Evolutionary conservation across 1,284 basidiomycete species (phyloP).

Genomic region (Chalciporus sp.): DNA sequence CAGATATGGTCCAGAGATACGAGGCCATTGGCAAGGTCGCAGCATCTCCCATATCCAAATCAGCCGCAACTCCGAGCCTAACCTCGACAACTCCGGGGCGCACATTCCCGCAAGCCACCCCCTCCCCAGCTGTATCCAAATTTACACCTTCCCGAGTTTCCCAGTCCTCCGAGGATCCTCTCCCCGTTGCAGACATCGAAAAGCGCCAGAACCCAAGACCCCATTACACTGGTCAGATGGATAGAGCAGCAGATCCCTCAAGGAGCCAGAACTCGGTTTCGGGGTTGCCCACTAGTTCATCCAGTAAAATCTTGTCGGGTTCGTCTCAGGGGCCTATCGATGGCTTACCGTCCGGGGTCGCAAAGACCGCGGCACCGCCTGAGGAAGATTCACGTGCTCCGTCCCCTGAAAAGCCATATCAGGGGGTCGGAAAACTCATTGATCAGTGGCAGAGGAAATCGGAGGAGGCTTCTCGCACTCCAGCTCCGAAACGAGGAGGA

Average conservation of each 20-base stretch:
- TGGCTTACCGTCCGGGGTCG: slow-evolving; percentile 22
- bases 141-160: slow-evolving; percentile 25
- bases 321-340: slow-evolving; percentile 23
- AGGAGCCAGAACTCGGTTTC: slow-evolving; percentile 18
- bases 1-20: slow-evolving; percentile 79
- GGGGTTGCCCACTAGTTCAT: slow-evolving; percentile 26
- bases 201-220: slow-evolving; percentile 22
- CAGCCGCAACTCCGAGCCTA: slow-evolving; percentile 22
- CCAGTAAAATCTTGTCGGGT: slow-evolving; percentile 23
- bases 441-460: slow-evolving; percentile 83
- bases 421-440: slow-evolving; percentile 79
- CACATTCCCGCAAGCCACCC: slow-evolving; percentile 19
- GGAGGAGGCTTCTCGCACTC: slow-evolving; percentile 46
- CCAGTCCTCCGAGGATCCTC: slow-evolving; percentile 12
- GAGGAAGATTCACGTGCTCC: slow-evolving; percentile 47
- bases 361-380: slow-evolving; percentile 31
- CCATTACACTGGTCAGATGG: slow-evolving; percentile 18
- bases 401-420: slow-evolving; percentile 75
- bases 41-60: slow-evolving; percentile 37
- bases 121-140: slow-evolving; percentile 31
- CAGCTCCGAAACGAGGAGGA: slow-evolving; percentile 40
- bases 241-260: slow-evolving; percentile 16
- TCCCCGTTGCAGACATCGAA: slow-evolving; percentile 18
- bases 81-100: slow-evolving; percentile 25
- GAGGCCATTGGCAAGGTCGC: slow-evolving; percentile 56